Base-by-base conservation (phyloP, 495 filamentous ascomycete species). In the Podospora pseudocomata region DNA sequence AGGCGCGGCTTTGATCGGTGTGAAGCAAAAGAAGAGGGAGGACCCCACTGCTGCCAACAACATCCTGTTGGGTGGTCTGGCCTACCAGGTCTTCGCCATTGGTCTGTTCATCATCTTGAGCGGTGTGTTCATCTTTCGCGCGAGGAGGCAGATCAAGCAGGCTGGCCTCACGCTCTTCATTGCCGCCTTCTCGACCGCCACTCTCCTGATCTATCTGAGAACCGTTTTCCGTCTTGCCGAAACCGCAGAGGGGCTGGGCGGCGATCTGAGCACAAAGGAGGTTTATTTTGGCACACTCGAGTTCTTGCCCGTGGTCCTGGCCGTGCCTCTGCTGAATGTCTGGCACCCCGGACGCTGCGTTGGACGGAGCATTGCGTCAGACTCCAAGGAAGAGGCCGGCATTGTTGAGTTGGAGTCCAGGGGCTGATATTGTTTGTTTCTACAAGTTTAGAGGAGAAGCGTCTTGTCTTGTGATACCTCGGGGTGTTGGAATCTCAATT, bases 181-280 rank as follows among this genome's bases (percentile, higher is more conserved):
- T 54, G 67, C 71, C 39, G 78, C 77, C 20, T 78, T 86, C 34
- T 68, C 77, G 3, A 62, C 75, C 5, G 79, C 81, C 16, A 81
- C 81, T 3, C 28, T 86, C 28, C 73, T 86, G 68, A 73, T 88
- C 2, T 86, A 84, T 73, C 63, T 87, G 67, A 71, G 86, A 23
- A 87, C 83, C 3, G 75, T 75, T 30, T 87, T 87, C 66, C 77
- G 86, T 68, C 74, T 88, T 56, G 84, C 83, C 6, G 85, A 87
- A 76, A 86, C 84, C 2, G 79, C 82, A 0, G 71, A 86, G 71
- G 84, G 86, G 0, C 70, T 87, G 0, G 72, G 72, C 55, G 77
- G 80, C n/a, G 74, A 78, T 32, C 69, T 86, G 63, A 77, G 74
- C 44, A 77, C 78, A 0, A 77, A 82, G 70, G 85, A 86, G 72